Evolutionary conservation across 345 rosid species (phyloP).

Genomic region (Salix brachista): DNA sequence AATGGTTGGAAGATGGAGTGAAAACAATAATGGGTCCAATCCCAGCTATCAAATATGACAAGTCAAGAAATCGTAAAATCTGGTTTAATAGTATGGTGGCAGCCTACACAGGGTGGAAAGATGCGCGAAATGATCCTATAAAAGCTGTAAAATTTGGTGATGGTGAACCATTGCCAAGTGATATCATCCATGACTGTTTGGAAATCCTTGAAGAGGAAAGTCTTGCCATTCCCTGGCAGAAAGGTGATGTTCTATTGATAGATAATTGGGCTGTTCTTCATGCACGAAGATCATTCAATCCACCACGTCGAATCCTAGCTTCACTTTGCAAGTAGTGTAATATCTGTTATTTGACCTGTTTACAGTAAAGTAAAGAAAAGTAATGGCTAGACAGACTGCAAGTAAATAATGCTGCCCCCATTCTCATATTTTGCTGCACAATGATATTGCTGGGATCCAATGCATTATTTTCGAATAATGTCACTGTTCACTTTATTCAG

Average conservation of each 20-base stretch:
- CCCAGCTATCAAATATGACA: conserved; percentile 63
- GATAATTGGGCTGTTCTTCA: conserved; percentile 91
- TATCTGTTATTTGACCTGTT: neutral
- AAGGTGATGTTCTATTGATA: conserved; percentile 68
- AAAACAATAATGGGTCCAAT: conserved; percentile 84
- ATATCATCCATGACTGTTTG: conserved; percentile 56
- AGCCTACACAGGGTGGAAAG: conserved; percentile 85
- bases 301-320: conserved; percentile 80
- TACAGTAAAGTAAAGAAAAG: neutral
- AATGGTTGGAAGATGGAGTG: conserved; percentile 71
- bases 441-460: neutral
- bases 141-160: conserved; percentile 75
- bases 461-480: neutral
- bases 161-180: conserved; percentile 57
- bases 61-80: conserved; percentile 59
- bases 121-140: conserved; percentile 59
- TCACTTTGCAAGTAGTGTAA: conserved; percentile 64
- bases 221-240: conserved; percentile 78
- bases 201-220: conserved; percentile 75
- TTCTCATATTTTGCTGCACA: no score
- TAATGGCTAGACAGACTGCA: neutral
- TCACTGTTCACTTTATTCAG: no score
- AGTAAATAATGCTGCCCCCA: neutral
- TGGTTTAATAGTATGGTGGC: conserved; percentile 97
- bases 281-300: conserved; percentile 59